Conservation (phyloP, 208 protist species). For the Leptomonas pyrrhocoris region DNA sequence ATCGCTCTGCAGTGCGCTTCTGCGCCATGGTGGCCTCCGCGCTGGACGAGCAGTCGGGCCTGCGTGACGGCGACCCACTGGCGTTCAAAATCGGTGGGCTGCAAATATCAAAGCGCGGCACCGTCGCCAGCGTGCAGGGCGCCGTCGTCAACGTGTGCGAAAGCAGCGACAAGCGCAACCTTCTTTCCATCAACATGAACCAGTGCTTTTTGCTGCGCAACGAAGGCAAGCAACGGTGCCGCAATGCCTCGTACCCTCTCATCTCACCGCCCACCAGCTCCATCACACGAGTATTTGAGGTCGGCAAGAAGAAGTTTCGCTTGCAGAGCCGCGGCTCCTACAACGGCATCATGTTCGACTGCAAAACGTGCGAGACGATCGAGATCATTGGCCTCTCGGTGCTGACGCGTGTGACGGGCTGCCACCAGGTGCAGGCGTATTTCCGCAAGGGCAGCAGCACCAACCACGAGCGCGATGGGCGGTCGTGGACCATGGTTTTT, state of each 20-base stretch:
- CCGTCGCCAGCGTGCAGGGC: slow-evolving; percentile 39
- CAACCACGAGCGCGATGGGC: slow-evolving; percentile 59
- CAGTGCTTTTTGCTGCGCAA: slow-evolving; percentile 81
- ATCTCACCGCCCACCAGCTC: slow-evolving; percentile 62
- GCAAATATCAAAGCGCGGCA: slow-evolving; percentile 66
- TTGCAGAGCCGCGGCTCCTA: slow-evolving; percentile 74
- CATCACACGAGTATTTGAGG: slow-evolving; percentile 78
- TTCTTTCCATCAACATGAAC: slow-evolving; percentile 49
- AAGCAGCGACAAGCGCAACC: slow-evolving; percentile 57
- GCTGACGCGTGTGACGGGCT: slow-evolving; percentile 68
- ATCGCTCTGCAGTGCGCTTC: slow-evolving; percentile 72
- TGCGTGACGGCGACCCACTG: slow-evolving; percentile 54
- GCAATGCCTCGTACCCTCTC: slow-evolving; percentile 56
- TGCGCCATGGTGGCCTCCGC: slow-evolving; percentile 66
- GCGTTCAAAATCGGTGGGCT: slow-evolving; percentile 65
- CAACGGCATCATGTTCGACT: slow-evolving; percentile 93
- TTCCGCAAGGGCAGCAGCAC: slow-evolving; percentile 82
- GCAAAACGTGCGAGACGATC: slow-evolving; percentile 68
- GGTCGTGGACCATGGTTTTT: slow-evolving; percentile 77
- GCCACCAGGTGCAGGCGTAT: slow-evolving; percentile 84
- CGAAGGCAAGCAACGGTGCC: slow-evolving; percentile 54
- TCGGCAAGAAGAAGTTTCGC: slow-evolving; percentile 79
- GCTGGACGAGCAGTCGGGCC: neutral
- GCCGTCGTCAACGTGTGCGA: slow-evolving; percentile 59
- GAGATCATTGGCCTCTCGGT: slow-evolving; percentile 74